These are phyloP conservation scores for Albatrellus sp. DNA, from an alignment of 1,284 basidiomycete species.

Conservation along the genomic window DNA sequence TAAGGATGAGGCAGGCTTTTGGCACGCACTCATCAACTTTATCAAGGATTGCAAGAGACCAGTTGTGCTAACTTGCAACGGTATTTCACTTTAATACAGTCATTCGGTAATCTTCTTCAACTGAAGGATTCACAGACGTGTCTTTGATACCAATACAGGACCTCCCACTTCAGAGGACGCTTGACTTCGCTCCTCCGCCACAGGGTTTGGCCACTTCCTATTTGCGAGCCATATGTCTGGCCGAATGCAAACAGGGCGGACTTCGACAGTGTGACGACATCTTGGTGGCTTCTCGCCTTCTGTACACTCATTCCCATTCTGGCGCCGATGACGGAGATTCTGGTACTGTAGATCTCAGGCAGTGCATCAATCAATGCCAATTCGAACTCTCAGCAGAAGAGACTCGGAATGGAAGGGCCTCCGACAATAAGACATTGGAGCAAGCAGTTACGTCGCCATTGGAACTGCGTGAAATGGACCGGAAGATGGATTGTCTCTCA, in stretches of 20 bases:
- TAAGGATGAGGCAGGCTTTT: conserved; percentile 85
- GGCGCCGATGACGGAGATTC: neutral
- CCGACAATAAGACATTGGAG: neutral
- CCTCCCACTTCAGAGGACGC: conserved; percentile 67
- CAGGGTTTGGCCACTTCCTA: conserved; percentile 54
- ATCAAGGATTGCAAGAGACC: conserved; percentile 77
- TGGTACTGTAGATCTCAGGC: conserved; percentile 9
- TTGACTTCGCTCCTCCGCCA: conserved; percentile 56
- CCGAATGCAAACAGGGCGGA: conserved; percentile 39
- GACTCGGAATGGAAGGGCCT: neutral
- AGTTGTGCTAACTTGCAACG: conserved; percentile 87
- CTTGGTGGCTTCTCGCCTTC: neutral
- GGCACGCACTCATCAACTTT: conserved; percentile 72
- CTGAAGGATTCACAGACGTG: conserved; percentile 36
- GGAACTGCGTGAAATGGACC: neutral
- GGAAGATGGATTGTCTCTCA: neutral
- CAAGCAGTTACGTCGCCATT: neutral
- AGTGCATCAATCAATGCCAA: conserved; percentile 11
- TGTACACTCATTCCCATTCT: neutral
- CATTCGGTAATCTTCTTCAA: conserved; percentile 3
- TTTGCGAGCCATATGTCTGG: conserved; percentile 51
- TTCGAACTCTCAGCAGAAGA: conserved; percentile 3
- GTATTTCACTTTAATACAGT: conserved; percentile 31
- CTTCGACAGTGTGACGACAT: neutral
- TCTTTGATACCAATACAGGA: conserved; percentile 56